Percentiles rank a stretch among this genome's conserved stretches.
These are phyloP conservation scores for Austroboletus niveus DNA, from an alignment of 1,284 basidiomycete genomes.

Conservation along the genomic window DNA sequence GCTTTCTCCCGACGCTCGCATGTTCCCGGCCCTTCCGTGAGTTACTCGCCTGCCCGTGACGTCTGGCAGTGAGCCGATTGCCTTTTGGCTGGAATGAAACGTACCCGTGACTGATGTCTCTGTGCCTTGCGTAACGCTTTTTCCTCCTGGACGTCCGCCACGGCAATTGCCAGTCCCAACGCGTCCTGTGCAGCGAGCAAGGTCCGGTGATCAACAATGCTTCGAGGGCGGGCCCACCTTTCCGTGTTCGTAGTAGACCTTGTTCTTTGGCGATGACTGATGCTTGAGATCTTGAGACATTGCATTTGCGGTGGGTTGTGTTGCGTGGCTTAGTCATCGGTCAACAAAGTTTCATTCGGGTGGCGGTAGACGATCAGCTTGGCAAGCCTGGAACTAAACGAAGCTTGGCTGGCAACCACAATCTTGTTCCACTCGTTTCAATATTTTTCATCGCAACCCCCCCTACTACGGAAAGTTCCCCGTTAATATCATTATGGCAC, in stretches of 20 bases:
- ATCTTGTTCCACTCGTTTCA: conserved; percentile 12
- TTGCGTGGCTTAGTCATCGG: conserved; percentile 20
- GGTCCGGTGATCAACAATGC: conserved; percentile 22
- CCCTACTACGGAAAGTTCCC: conserved; percentile 22
- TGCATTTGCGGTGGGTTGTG: conserved; percentile 11
- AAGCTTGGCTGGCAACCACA: conserved; percentile 18
- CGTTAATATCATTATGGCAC: conserved; percentile 36
- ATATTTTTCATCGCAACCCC: conserved; percentile 9
- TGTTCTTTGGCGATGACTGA: conserved; percentile 25
- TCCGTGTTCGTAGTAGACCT: conserved; percentile 33
- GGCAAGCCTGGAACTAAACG: conserved; percentile 14
- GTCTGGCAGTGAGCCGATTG: conserved; percentile 20
- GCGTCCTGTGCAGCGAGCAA: conserved; percentile 37
- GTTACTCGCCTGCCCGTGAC: conserved; percentile 19
- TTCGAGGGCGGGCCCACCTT: conserved; percentile 25
- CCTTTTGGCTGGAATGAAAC: conserved; percentile 12
- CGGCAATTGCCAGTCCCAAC: conserved; percentile 40
- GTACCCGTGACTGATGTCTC: conserved; percentile 38
- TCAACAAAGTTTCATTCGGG: conserved; percentile 14
- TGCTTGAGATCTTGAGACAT: conserved; percentile 22
- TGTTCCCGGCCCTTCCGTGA: conserved; percentile 16
- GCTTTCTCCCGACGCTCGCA: conserved; percentile 15
- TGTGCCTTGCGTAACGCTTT: conserved; percentile 35
- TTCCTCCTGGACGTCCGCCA: conserved; percentile 40
- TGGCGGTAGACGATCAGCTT: conserved; percentile 20